These are phyloP conservation scores for Xylaria sp. DNA, from an alignment of 2,329 filamentous ascomycete species.

Conservation along the genomic window DNA sequence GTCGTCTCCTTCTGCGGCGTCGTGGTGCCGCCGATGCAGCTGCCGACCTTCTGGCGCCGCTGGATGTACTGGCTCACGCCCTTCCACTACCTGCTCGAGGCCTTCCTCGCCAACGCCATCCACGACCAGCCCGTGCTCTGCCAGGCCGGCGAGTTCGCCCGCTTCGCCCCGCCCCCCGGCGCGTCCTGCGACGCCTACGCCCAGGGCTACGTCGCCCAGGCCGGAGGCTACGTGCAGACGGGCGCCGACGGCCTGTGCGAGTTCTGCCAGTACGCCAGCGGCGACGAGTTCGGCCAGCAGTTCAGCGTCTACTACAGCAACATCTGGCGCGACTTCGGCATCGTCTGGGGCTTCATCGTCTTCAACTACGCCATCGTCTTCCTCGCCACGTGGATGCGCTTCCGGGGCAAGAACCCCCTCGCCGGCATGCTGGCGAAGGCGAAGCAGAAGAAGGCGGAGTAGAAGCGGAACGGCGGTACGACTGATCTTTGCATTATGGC, in stretches of 20 bases:
- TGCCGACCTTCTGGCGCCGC: conserved; percentile 65
- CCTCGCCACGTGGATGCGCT: conserved; percentile 44
- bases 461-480: too few species aligned
- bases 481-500: not conserved
- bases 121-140: conserved; percentile 61
- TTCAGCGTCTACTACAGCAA: conserved; percentile 64
- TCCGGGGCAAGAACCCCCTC: conserved; percentile 43
- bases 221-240: conserved; percentile 63
- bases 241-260: conserved; percentile 61
- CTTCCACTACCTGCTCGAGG: conserved; percentile 68
- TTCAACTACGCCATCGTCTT: conserved; percentile 60
- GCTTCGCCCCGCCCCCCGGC: conserved; percentile 61
- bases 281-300: conserved; percentile 60
- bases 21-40: conserved; percentile 60
- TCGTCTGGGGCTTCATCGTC: conserved; percentile 64
- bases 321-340: conserved; percentile 68
- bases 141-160: conserved; percentile 57
- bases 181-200: conserved; percentile 65
- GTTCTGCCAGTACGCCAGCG: conserved; percentile 64
- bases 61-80: conserved; percentile 72
- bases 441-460: conserved; percentile 16
- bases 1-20: conserved; percentile 72
- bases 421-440: conserved; percentile 36
- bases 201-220: conserved; percentile 51
- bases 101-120: conserved; percentile 58